phyloP scores from a whole-genome alignment of 83 land plant species.

The Picea abies region DNA sequence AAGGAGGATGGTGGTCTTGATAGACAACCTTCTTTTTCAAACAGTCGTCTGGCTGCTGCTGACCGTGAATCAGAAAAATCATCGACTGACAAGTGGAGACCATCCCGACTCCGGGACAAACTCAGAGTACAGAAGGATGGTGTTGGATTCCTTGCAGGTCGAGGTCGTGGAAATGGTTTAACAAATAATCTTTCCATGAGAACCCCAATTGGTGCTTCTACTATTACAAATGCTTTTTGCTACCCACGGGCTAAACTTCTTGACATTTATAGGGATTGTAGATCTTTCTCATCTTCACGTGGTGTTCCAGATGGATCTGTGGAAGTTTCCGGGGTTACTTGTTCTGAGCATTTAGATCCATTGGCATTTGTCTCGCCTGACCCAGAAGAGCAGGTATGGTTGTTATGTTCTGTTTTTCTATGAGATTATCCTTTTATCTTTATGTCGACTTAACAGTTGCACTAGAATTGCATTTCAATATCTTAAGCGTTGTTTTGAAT shows the following conservation, averaged over 20 bases:
- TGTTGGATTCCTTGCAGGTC: slow-evolving; percentile 65
- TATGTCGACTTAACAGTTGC: background rate
- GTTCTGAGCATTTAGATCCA: slow-evolving; percentile 43
- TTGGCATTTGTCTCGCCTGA: slow-evolving; percentile 73
- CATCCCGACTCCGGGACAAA: slow-evolving; percentile 58
- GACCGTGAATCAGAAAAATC: slow-evolving; percentile 60
- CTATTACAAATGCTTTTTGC: slow-evolving; percentile 31
- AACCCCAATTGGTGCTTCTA: slow-evolving; percentile 51
- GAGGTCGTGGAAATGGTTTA: slow-evolving; percentile 53
- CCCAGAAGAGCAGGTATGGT: slow-evolving; percentile 76
- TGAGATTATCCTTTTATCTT: background rate
- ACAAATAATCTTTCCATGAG: slow-evolving; percentile 9
- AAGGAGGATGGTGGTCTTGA: slow-evolving; percentile 71
- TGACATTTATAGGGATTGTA: slow-evolving; percentile 67
- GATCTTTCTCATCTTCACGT: slow-evolving; percentile 24
- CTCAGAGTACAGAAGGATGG: slow-evolving; percentile 55
- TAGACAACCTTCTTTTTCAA: slow-evolving; percentile 37
- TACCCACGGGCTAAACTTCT: slow-evolving; percentile 94
- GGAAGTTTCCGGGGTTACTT: slow-evolving; percentile 47
- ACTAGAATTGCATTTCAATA: background rate
- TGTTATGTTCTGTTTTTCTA: background rate
- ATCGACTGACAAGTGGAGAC: slow-evolving; percentile 81
- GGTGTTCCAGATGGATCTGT: slow-evolving; percentile 46
- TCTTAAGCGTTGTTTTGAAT: background rate
- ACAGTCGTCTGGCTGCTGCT: slow-evolving; percentile 31